A percentile compares a stretch with the other conserved stretches of the same genome.
Evolutionary conservation across 1,284 basidiomycete species (phyloP).

Genomic region (Chiua sp.): DNA sequence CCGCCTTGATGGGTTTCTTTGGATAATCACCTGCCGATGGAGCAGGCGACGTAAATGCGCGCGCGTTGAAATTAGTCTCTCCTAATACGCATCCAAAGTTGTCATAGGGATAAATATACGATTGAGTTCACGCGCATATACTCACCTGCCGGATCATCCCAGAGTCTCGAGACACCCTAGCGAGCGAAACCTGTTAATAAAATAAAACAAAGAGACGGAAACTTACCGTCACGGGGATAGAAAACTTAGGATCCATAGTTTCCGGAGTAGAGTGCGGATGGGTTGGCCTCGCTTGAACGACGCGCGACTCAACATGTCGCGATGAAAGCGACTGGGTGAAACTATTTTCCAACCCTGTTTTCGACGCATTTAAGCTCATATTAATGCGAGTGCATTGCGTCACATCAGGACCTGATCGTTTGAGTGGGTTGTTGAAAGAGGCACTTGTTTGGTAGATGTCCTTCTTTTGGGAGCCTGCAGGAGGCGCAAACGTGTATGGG

Average conservation of each 20-base stretch:
- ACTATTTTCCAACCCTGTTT: conserved; percentile 10
- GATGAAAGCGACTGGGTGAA: conserved; percentile 17
- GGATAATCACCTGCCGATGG: conserved; percentile 12
- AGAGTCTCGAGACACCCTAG: conserved; percentile 18
- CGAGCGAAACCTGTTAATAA: neutral
- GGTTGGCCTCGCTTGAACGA: conserved; percentile 7
- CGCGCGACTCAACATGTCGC: conserved; percentile 17
- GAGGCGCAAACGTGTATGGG: conserved; percentile 25
- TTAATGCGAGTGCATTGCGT: conserved; percentile 10
- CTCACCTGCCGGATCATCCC: conserved; percentile 26
- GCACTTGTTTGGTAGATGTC: conserved; percentile 4
- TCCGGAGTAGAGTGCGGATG: conserved; percentile 7
- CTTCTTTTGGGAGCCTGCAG: conserved; percentile 14
- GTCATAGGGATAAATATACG: neutral
- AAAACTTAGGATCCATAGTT: conserved; percentile 8
- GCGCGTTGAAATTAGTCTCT: conserved; percentile 15
- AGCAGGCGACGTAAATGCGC: neutral
- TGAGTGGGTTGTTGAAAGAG: conserved; percentile 9
- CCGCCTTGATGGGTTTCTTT: conserved; percentile 9
- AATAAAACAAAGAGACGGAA: neutral
- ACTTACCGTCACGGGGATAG: conserved; percentile 13
- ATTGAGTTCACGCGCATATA: conserved; percentile 23
- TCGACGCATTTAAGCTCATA: conserved; percentile 4
- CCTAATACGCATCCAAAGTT: conserved; percentile 15
- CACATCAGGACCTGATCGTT: conserved; percentile 9